Base-by-base conservation (phyloP, 495 filamentous ascomycete genomes). In the Parmelia sp. region DNA sequence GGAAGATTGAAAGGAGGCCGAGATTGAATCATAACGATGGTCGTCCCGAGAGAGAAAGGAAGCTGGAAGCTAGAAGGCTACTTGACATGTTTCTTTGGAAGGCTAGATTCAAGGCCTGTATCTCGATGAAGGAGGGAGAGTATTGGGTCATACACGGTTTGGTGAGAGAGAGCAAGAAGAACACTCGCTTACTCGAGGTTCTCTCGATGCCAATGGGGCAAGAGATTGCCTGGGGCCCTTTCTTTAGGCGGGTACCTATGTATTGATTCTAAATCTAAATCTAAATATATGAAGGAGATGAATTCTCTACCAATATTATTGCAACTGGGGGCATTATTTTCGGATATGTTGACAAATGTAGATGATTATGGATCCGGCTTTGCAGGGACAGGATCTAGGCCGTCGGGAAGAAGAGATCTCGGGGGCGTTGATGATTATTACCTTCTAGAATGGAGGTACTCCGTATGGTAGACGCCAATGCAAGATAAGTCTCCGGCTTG, bases 391-490 rank as follows among this genome's bases (percentile, higher is more conserved):
- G 17, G 29, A 33, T 55, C 12, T 27, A 31, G 25, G 31, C 2
- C 0, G 49, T 53, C 15, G 49, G 49, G 15, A 2, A 53, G 25
- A 17, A 27, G 12, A 7, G 11, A 6, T 15, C 29, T 4, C 6
- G 47, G 29, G 12, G 47, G 29, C 15, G 0, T 15, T 51, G n/a
- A 12, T 40, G 17, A 2, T 7, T 9, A 15, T 6, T 40, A 40
- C 39, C 14, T 40, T 40, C 35, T 4, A 36, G 35, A 36, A 36
- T 36, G 35, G 35, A 36, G 35, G 35, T 36, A 36, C 10, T 36
- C 35, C 35, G n/a, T n/a, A n/a, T n/a, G n/a, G n/a, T 49, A 27
- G 47, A 29, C 47, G 49, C 49, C 49, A 53, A 31, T 53, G 49
- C 27, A 53, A 31, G 49, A 33, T 53, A 31, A 7, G 9, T 53